Evolutionary conservation across 2,329 filamentous ascomycete species (phyloP).

Genomic region (Magnaporthiopsis incrustans): DNA sequence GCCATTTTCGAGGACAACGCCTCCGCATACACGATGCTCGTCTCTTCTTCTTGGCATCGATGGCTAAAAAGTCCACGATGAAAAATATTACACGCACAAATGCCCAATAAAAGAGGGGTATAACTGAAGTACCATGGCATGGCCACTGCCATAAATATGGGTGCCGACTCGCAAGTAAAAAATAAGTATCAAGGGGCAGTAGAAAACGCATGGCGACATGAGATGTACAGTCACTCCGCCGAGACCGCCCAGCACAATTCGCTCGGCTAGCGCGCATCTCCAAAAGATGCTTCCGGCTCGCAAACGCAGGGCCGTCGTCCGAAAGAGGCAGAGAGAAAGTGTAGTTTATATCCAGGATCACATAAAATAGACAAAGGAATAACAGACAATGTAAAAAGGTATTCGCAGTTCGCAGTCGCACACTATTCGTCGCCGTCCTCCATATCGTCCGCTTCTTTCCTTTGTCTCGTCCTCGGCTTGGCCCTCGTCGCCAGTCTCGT

Average conservation of each 20-base stretch:
- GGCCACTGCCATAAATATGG: neutral
- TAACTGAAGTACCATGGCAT: neutral
- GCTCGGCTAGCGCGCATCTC: neutral
- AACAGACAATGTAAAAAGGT: neutral
- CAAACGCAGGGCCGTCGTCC: neutral
- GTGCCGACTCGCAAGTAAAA: neutral
- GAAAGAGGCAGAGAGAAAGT: neutral
- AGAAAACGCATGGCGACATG: neutral
- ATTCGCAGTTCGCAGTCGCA: neutral
- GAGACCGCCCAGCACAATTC: too few relatives aligned
- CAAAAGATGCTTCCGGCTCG: neutral
- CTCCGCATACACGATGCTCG: neutral
- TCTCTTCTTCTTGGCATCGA: neutral
- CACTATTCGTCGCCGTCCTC: slow-evolving; percentile 6
- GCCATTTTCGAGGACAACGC: too few relatives aligned
- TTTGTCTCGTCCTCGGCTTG: slow-evolving; percentile 5
- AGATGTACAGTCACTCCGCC: neutral
- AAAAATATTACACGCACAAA: neutral
- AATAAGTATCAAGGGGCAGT: neutral
- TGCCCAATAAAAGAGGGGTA: neutral
- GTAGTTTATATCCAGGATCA: neutral
- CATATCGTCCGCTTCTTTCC: slow-evolving; percentile 1
- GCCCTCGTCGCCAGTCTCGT: slow-evolving; percentile 6
- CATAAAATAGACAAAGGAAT: neutral
- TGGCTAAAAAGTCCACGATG: neutral